Conservation (phyloP, 768 basidiomycete species). For the Tricholoma bakamatsutake region DNA sequence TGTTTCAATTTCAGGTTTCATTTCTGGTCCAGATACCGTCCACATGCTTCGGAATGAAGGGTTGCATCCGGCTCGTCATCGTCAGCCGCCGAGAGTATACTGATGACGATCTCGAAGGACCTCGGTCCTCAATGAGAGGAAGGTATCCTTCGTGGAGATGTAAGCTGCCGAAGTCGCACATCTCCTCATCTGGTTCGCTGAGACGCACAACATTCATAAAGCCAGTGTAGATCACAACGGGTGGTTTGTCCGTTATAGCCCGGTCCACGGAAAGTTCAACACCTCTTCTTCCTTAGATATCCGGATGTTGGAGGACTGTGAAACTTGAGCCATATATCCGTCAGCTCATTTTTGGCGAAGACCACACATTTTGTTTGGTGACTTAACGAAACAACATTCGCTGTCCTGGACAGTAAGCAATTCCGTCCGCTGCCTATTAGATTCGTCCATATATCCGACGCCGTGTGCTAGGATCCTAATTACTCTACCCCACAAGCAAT, state of each 20-base stretch:
- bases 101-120: conserved; percentile 26
- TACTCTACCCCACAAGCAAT: conserved; percentile 15
- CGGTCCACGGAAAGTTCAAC: conserved; percentile 33
- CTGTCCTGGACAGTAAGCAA: background rate
- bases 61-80: conserved; percentile 23
- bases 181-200: conserved; percentile 23
- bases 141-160: conserved; percentile 19
- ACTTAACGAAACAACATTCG: background rate
- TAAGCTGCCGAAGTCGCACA: conserved; percentile 19
- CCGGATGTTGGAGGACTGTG: conserved; percentile 13
- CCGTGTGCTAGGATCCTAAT: conserved; percentile 9
- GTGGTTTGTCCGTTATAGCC: conserved; percentile 31
- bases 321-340: conserved; percentile 24
- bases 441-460: background rate
- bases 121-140: conserved; percentile 20
- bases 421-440: background rate
- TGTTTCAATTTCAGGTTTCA: background rate
- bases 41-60: conserved; percentile 11
- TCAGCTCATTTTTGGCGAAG: conserved; percentile 20
- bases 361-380: background rate
- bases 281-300: conserved; percentile 22
- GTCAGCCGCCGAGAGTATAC: conserved; percentile 28
- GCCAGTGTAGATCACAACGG: conserved; percentile 19
- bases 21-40: conserved; percentile 9
- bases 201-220: conserved; percentile 19